Evolutionary conservation across 345 rosid genomes (phyloP).

Genomic region (Noccaea caerulescens): DNA sequence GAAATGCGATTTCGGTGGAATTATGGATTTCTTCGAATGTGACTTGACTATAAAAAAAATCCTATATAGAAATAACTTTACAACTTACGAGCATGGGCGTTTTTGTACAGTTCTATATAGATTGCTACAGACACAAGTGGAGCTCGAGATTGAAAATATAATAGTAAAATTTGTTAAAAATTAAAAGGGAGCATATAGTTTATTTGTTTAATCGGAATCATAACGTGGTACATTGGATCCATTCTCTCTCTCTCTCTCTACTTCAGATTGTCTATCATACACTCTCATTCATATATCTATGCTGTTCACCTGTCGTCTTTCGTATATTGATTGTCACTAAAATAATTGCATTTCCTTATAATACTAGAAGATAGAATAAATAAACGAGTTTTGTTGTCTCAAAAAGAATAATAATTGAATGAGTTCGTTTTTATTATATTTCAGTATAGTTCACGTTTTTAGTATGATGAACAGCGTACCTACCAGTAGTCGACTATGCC

Average conservation of each 20-base stretch:
- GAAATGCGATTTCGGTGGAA: background rate
- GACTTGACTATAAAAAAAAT: conserved; percentile 8
- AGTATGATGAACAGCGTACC: conserved; percentile 26
- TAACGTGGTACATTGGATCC: conserved; percentile 30
- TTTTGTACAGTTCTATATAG: conserved; percentile 8
- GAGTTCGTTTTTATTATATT: background rate
- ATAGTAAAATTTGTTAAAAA: background rate
- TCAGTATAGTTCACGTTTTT: conserved; percentile 38
- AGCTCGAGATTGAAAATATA: conserved; percentile 13
- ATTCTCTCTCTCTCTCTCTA: background rate
- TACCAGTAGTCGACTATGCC: conserved; percentile 6
- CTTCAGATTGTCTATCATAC: conserved; percentile 18
- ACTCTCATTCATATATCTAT: conserved; percentile 3
- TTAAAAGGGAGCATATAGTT: background rate
- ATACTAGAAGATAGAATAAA: conserved; percentile 1
- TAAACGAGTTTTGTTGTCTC: conserved; percentile 1
- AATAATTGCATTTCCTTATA: background rate
- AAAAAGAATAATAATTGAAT: background rate
- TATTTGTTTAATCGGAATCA: conserved; percentile 17
- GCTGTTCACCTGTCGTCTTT: background rate
- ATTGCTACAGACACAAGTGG: conserved; percentile 19
- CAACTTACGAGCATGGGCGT: conserved; percentile 10
- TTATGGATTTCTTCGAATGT: background rate
- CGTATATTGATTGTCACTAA: background rate
- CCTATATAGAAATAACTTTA: conserved; percentile 6